Percentiles rank a stretch among this genome's conserved stretches.
Conservation (phyloP, 1,139 yeast genomes). For the Scheffersomyces lignicola region DNA sequence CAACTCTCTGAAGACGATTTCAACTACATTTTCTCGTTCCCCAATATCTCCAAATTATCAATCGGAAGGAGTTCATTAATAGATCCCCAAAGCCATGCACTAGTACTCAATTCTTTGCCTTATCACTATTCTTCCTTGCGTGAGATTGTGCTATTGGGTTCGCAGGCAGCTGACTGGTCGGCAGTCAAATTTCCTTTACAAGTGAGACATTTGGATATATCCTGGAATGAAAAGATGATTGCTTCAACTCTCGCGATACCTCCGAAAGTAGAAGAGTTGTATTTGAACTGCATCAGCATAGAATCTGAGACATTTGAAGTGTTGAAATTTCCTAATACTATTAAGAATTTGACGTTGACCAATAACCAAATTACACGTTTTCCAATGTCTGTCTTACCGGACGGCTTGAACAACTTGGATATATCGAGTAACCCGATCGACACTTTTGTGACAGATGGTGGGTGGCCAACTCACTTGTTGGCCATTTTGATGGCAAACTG, state of each 20-base stretch:
- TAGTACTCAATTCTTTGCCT: not conserved
- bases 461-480: slow-evolving; percentile 25
- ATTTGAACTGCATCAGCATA: slow-evolving; percentile 27
- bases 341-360: slow-evolving; percentile 29
- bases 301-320: slow-evolving; percentile 11
- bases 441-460: slow-evolving; percentile 7
- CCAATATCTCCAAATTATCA: not conserved
- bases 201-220: slow-evolving; percentile 24
- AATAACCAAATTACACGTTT: slow-evolving; percentile 22
- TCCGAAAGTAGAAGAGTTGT: slow-evolving; percentile 18
- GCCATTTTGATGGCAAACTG: slow-evolving; percentile 23
- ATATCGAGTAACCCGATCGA: slow-evolving; percentile 22
- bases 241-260: slow-evolving; percentile 18
- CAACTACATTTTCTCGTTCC: not conserved
- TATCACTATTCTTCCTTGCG: slow-evolving; percentile 3
- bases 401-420: slow-evolving; percentile 24
- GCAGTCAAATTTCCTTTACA: slow-evolving; percentile 18
- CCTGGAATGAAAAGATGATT: slow-evolving; percentile 22
- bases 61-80: not conserved
- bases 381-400: slow-evolving; percentile 23
- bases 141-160: slow-evolving; percentile 27
- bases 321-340: slow-evolving; percentile 17
- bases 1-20: not conserved
- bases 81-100: not conserved
- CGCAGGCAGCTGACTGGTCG: slow-evolving; percentile 24